Base-by-base conservation (phyloP, 345 rosid species). In the Brassica cretica region DNA sequence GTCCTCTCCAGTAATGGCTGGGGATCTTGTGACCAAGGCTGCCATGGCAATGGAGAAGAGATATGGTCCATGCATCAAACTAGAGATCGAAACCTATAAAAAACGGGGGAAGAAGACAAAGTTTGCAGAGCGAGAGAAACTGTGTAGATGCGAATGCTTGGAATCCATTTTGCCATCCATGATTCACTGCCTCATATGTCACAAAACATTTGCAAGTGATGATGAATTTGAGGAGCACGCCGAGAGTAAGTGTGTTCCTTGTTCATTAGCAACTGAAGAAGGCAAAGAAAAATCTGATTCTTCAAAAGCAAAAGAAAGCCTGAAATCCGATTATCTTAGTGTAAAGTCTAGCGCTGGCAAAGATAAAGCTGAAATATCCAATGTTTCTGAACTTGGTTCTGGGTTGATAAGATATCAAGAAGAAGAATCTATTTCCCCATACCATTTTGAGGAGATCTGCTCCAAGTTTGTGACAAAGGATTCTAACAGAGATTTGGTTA, bases 121-220 rank as follows among this genome's bases (percentile, higher is more conserved):
- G 77, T 68, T 83, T 72, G 79, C 56, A 29, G 79, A 76, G 70
- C 85, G 68, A 74, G 95, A 89, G 64, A 89, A 84, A 79, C 83
- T 86, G 75, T 88, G 82, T 56, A 82, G 97, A 55, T 95, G 99
- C 56, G 86, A 85, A 76, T 95, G 99, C 79, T 84, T 95, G 68
- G 99, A 95, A 87, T 89, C 86, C 24, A 84, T 90, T 69, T 90
- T 88, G 89, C 89, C 94, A 75, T 87, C 92, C 29, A 86, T 88
- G 87, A 76, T 74, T 80, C 99, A 95, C 78, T 95, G 99, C 78
- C 71, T 72, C 65, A 81, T 85, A 73, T 95, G 99, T 87, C 99
- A 95, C 83, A 90, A 16, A 80, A 92, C 96, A 65, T 86, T 88
- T 62, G 46, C 79, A 68, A 77, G 74, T 78, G 85, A 84, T 79